Base-by-base conservation (phyloP, 2,329 filamentous ascomycete species). In the Nemania sp. region DNA sequence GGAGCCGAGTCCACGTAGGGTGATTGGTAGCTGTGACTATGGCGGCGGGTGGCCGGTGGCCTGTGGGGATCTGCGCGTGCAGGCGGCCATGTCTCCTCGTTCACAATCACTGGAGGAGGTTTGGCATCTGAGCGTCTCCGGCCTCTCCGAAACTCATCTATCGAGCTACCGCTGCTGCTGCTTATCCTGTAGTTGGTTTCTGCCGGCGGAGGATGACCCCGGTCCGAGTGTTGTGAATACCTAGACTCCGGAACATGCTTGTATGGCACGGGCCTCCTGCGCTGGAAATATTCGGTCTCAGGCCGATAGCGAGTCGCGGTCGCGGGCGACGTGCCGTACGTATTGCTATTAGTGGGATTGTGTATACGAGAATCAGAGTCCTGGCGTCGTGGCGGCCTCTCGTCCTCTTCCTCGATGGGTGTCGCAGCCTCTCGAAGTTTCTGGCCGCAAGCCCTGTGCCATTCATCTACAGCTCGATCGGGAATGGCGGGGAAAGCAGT, bases 391-490 rank as follows among this genome's bases (percentile, higher is more conserved):
- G 42, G 43, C 28, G 60, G 60, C 39, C 44, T 61, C 43, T 61
- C 52, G 36, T 75, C 69, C 34, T 72, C 69, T 45, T 50, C 51
- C 11, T n/a, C n/a, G n/a, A 71, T 68, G 4, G 71, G 70, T 9
- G 73, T 72, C 2, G 78, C 77, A 61, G 92, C 86, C 51, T 81
- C 77, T 57, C 85, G 82, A 43, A 96, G 73, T 61, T 82, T 84
- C 54, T 86, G 80, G 30, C 85, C 88, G 52, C 95, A 92, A 2
- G 80, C 77, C 61, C 89, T 84, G 68, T 97, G 91, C 93, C 94
- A 99, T 54, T 80, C 77, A 50, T 91, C 84, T 73, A 96, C 91
- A n/a, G 88, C 86, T 4, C 80, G 74, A 64, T 97, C 93, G 1
- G 91, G 82, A 37, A 82, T 76, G 1, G 79, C 68, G 0, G 94